Percentiles rank a stretch among this genome's conserved stretches.
Conservation (phyloP, 2,329 filamentous ascomycete genomes). For the Xylaria polymorpha region DNA sequence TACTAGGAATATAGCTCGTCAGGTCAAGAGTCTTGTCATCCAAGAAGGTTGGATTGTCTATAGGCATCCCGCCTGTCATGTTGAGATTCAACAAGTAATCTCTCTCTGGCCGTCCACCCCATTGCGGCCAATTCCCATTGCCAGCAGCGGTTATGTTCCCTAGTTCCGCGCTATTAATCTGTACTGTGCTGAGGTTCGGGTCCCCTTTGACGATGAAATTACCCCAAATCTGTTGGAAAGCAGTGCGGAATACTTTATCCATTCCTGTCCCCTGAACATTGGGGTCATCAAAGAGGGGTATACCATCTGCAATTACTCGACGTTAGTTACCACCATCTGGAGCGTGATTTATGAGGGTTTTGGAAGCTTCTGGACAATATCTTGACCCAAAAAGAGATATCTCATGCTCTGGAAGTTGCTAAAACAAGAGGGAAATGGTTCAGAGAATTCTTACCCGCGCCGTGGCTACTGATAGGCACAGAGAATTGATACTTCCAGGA, state of each 20-base stretch:
- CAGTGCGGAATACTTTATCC: slow-evolving; percentile 47
- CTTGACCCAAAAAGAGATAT: no score
- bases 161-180: slow-evolving; percentile 46
- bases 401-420: no score
- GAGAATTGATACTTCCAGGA: slow-evolving; percentile 64
- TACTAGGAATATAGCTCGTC: slow-evolving; percentile 44
- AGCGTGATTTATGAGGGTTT: no score
- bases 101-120: slow-evolving; percentile 48
- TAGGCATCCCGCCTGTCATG: slow-evolving; percentile 56
- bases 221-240: slow-evolving; percentile 59
- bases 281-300: slow-evolving; percentile 51
- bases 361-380: no score
- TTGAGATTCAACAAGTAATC: slow-evolving; percentile 58
- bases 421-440: no score
- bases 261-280: slow-evolving; percentile 37
- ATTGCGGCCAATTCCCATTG: slow-evolving; percentile 52
- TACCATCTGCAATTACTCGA: slow-evolving; percentile 48
- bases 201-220: slow-evolving; percentile 58
- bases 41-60: slow-evolving; percentile 28
- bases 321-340: not conserved
- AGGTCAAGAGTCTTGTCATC: slow-evolving; percentile 44
- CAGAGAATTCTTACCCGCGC: no score
- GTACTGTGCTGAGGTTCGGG: slow-evolving; percentile 53
- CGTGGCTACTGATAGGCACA: slow-evolving; percentile 39
- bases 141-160: slow-evolving; percentile 48